A percentile compares a stretch with the other conserved stretches of the same genome.
Evolutionary conservation across 2,329 filamentous ascomycete genomes (phyloP).

Genomic region (Colletotrichum sojae): DNA sequence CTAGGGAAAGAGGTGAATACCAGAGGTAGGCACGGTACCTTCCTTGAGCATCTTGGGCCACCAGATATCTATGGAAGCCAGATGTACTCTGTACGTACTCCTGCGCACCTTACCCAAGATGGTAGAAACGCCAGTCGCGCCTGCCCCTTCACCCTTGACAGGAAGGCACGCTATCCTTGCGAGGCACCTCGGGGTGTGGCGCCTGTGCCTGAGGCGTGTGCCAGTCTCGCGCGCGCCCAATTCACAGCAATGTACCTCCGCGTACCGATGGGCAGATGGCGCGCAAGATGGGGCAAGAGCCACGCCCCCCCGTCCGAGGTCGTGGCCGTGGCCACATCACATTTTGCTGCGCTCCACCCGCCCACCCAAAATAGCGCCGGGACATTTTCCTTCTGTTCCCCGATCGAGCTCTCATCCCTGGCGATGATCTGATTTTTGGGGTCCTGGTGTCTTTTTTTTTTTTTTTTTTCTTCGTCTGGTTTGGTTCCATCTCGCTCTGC

Average conservation of each 20-base stretch:
- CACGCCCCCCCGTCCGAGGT: not conserved
- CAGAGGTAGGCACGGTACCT: not conserved
- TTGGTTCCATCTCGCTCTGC: constrained; percentile 1
- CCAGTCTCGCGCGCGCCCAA: too few species aligned
- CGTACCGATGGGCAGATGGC: not conserved
- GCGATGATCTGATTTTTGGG: constrained; percentile 35
- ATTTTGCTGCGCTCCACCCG: constrained; percentile 14
- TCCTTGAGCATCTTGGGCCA: not conserved
- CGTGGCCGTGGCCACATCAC: not conserved
- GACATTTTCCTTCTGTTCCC: constrained; percentile 36
- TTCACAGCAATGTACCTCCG: not conserved
- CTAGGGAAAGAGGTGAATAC: not conserved
- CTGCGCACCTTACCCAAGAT: not conserved
- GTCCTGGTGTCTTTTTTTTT: constrained; percentile 13
- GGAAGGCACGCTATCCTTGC: not conserved
- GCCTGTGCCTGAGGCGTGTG: constrained; percentile 1
- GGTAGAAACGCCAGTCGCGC: not conserved
- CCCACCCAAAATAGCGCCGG: constrained; percentile 38
- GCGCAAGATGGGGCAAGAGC: not conserved
- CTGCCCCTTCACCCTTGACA: not conserved
- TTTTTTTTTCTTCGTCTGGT: constrained; percentile 9
- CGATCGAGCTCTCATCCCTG: constrained; percentile 39
- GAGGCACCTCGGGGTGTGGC: not conserved
- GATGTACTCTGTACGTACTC: too few species aligned
- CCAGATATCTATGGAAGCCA: too few species aligned